Conservation (phyloP, 2,329 filamentous ascomycete genomes). For the Neurospora sp. region DNA sequence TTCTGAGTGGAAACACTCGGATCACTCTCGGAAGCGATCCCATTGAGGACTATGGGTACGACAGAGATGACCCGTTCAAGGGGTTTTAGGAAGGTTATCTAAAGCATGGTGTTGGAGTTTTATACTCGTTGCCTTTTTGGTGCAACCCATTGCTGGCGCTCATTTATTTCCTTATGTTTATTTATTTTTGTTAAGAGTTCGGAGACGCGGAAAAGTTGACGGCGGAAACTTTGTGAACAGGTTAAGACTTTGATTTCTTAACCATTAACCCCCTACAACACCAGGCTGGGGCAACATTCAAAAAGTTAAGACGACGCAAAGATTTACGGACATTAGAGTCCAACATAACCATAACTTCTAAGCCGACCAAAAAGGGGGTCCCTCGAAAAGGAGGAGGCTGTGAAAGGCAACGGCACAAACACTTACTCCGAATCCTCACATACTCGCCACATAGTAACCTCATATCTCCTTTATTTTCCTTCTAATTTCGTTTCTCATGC, state of each 20-base stretch:
- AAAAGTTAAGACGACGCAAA: neutral
- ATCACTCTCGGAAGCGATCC: constrained; percentile 28
- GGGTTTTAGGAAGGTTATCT: constrained; percentile 36
- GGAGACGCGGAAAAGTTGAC: neutral
- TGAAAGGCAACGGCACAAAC: neutral
- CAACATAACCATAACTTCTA: neutral
- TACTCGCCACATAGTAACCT: neutral
- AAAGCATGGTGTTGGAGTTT: neutral
- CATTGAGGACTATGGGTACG: constrained; percentile 42
- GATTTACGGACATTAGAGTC: neutral
- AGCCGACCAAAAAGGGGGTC: neutral
- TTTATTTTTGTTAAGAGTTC: neutral
- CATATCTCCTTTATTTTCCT: neutral
- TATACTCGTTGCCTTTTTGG: neutral
- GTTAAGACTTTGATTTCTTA: neutral
- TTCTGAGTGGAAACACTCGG: constrained; percentile 34
- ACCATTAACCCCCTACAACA: neutral
- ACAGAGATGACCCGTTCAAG: constrained; percentile 50
- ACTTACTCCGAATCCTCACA: neutral
- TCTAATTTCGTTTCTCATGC: neutral
- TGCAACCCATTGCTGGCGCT: neutral
- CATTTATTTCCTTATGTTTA: neutral
- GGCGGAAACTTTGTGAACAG: neutral
- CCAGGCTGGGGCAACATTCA: neutral
- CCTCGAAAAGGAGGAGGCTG: neutral